Conservation (phyloP, 768 basidiomycete genomes). For the Tulasnella sp. region DNA sequence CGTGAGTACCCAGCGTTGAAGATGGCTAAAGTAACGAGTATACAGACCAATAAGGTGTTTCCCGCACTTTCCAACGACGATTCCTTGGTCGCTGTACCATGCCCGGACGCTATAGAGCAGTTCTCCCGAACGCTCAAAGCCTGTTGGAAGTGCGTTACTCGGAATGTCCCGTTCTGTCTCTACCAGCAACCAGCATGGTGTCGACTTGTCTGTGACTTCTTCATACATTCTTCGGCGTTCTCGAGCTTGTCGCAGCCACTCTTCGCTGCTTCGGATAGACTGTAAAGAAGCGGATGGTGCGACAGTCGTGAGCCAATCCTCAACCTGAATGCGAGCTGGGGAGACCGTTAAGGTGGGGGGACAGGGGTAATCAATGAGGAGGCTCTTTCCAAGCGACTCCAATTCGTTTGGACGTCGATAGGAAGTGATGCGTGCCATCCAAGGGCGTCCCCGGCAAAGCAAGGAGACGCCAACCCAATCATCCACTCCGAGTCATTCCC, state of each 20-base stretch:
- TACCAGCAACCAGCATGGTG: neutral
- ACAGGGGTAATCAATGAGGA: neutral
- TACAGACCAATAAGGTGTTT: neutral
- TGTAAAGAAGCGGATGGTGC: neutral
- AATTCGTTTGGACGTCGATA: neutral
- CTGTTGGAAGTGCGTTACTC: neutral
- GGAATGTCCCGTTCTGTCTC: neutral
- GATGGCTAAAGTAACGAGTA: neutral
- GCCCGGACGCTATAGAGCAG: neutral
- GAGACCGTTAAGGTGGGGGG: neutral
- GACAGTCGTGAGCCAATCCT: neutral
- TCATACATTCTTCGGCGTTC: neutral
- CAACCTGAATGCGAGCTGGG: neutral
- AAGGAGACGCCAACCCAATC: neutral
- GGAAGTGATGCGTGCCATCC: neutral
- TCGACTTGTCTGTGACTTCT: neutral
- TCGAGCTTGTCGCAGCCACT: neutral
- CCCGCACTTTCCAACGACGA: neutral
- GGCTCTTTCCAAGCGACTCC: neutral
- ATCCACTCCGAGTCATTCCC: neutral
- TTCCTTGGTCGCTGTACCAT: neutral
- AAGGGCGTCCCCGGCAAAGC: slow-evolving; percentile 4
- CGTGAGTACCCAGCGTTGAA: neutral
- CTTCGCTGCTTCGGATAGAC: neutral
- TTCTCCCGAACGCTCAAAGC: neutral